Conservation (phyloP, 192 early-diverging fungal species). For the Linnemannia exigua region DNA sequence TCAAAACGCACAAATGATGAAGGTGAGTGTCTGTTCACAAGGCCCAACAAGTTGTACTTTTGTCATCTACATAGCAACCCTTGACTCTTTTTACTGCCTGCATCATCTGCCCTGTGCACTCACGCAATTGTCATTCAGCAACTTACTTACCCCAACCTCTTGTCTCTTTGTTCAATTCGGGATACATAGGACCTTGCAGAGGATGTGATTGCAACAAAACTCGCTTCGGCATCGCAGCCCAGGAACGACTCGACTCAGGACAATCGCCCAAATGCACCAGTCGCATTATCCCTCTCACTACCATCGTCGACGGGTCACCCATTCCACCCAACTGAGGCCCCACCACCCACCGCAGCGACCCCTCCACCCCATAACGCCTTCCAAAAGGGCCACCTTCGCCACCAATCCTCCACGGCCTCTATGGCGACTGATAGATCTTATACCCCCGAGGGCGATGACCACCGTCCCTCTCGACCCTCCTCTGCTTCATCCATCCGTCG, state of each 20-base stretch:
- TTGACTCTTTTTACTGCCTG: background rate
- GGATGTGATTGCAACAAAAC: conserved; percentile 42
- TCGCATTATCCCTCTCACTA: conserved; percentile 18
- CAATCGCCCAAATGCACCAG: background rate
- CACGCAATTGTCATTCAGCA: too few species aligned
- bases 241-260: background rate
- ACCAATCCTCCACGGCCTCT: conserved; percentile 26
- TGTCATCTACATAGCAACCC: background rate
- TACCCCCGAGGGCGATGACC: conserved; percentile 40
- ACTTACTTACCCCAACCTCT: background rate
- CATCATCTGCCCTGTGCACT: background rate
- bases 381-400: conserved; percentile 29
- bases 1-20: conserved; percentile 52
- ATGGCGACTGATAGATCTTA: conserved; percentile 41
- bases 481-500: conserved; percentile 38
- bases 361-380: conserved; percentile 25
- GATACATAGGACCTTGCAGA: conserved; percentile 38
- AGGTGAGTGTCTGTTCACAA: conserved; percentile 16
- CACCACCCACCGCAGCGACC: conserved; percentile 35
- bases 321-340: conserved; percentile 14
- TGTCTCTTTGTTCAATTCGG: too few species aligned
- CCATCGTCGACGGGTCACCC: background rate
- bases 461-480: conserved; percentile 26
- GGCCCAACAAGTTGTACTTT: background rate
- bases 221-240: background rate